Percentiles rank a stretch among this genome's conserved stretches.
These are phyloP conservation scores for Basipetospora sp. DNA, from an alignment of 2,329 filamentous ascomycete genomes.

Conservation along the genomic window DNA sequence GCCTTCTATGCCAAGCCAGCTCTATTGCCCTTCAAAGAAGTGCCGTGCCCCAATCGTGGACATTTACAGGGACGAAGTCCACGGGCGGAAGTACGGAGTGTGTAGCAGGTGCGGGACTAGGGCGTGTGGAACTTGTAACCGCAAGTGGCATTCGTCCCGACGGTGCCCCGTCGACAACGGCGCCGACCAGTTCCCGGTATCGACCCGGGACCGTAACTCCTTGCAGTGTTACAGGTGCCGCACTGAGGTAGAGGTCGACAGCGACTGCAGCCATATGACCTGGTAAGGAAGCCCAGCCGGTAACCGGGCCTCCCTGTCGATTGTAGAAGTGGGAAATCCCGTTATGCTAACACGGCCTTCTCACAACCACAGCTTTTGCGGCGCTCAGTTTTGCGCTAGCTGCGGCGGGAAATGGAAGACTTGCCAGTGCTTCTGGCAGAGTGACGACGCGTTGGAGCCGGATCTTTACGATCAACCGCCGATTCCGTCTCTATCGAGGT, in stretches of 20 bases:
- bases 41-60: constrained; percentile 75
- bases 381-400: constrained; percentile 74
- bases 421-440: constrained; percentile 72
- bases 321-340: too few relatives aligned
- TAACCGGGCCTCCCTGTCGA: too few relatives aligned
- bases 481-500: constrained; percentile 2
- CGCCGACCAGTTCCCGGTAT: constrained; percentile 41
- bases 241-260: constrained; percentile 60
- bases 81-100: constrained; percentile 49
- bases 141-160: constrained; percentile 53
- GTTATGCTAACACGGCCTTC: constrained; percentile 12
- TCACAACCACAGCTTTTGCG: constrained; percentile 45
- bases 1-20: constrained; percentile 55
- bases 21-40: constrained; percentile 59
- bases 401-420: constrained; percentile 72
- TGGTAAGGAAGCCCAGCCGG: constrained; percentile 51
- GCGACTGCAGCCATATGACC: constrained; percentile 79
- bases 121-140: constrained; percentile 60
- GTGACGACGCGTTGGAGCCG: constrained; percentile 30
- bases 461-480: constrained; percentile 1
- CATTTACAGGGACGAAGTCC: constrained; percentile 44
- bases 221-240: constrained; percentile 63
- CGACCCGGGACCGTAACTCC: constrained; percentile 56
- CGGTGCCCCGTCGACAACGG: constrained; percentile 62
- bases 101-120: constrained; percentile 60